Evolutionary conservation across 2,329 filamentous ascomycete genomes (phyloP).

Genomic region (Ascochyta viciae-villosae): DNA sequence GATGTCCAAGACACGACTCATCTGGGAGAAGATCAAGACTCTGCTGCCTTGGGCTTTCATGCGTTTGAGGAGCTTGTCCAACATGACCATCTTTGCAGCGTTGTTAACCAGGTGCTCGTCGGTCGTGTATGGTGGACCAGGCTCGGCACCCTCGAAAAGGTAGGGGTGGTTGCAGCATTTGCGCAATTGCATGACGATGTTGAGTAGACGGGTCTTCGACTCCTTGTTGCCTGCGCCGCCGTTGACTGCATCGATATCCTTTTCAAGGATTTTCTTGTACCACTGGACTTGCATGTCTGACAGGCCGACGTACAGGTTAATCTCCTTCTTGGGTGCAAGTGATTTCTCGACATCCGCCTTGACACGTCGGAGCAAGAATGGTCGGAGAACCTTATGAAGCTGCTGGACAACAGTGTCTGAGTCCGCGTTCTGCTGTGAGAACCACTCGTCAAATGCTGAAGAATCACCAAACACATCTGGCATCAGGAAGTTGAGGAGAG

Average conservation of each 20-base stretch:
- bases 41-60: slow-evolving; percentile 87
- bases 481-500: slow-evolving; percentile 94
- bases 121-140: slow-evolving; percentile 95
- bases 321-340: slow-evolving; percentile 92
- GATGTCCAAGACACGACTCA: slow-evolving; percentile 96
- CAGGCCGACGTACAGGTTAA: slow-evolving; percentile 98
- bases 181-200: slow-evolving; percentile 98
- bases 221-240: slow-evolving; percentile 95
- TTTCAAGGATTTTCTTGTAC: slow-evolving; percentile 99
- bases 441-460: slow-evolving; percentile 98
- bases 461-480: slow-evolving; percentile 97
- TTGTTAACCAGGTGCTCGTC: slow-evolving; percentile 96
- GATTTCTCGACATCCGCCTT: slow-evolving; percentile 99
- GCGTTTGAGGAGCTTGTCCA: slow-evolving; percentile 87
- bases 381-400: slow-evolving; percentile 88
- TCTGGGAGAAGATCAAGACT: slow-evolving; percentile 99
- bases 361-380: slow-evolving; percentile 92
- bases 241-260: slow-evolving; percentile 98
- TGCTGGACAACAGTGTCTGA: slow-evolving; percentile 97
- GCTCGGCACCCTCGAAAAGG: slow-evolving; percentile 95
- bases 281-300: slow-evolving; percentile 99
- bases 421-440: slow-evolving; percentile 86
- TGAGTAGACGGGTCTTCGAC: slow-evolving; percentile 94
- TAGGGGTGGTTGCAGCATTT: slow-evolving; percentile 99
- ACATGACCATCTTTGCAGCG: slow-evolving; percentile 94